Base-by-base conservation (phyloP, 495 filamentous ascomycete species). In the Aspergillus steynii region DNA sequence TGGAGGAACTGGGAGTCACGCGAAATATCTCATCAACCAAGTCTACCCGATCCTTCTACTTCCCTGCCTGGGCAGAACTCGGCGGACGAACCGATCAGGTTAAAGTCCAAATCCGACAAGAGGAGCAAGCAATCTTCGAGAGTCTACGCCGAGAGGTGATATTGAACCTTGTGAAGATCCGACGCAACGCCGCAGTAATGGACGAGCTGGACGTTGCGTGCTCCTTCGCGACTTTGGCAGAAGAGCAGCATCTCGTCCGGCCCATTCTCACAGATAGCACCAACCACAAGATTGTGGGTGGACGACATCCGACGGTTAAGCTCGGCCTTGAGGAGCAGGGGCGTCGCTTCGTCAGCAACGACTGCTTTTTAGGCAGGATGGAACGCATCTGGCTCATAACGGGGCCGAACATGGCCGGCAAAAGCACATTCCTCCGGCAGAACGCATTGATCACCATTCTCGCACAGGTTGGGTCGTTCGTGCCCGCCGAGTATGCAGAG, bases 341-440 rank as follows among this genome's bases (percentile, higher is more conserved):
- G 3, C 84, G 91, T 32, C 85, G 78, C 2, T 99, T 99, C 67
- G 88, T 90, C 31, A 82, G 86, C 55, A 99, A 99, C 59, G 91
- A 97, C 74, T 96, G 92, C 78, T 81, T 90, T 49, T 74, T 97
- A 15, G 89, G 88, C 25, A 81, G 79, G 28, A 66, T 78, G 46
- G 89, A 94, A 64, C 79, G 84, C 3, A 82, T 93, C 48, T 94
- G 91, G 89, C 83, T 99, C 29, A 90, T 99, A 63, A 97, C 94
- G 1, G 95, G 95, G 0, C 95, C 96, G n/a, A 99, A 99, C 77
- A 99, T 99, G 95, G 96, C 88, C 5, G 95, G 95, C 31, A 99
- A 99, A 75, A 92, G 88, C 69, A 99, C 95, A 0, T 99, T 96
- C 68, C 79, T 99, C 3, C 88, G 96, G 2, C 95, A 97, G 59